Percentiles rank a stretch among this genome's conserved stretches.
Evolutionary conservation across 352 stramenopile species (phyloP).

Genomic region (Elongisporangium prolatum): DNA sequence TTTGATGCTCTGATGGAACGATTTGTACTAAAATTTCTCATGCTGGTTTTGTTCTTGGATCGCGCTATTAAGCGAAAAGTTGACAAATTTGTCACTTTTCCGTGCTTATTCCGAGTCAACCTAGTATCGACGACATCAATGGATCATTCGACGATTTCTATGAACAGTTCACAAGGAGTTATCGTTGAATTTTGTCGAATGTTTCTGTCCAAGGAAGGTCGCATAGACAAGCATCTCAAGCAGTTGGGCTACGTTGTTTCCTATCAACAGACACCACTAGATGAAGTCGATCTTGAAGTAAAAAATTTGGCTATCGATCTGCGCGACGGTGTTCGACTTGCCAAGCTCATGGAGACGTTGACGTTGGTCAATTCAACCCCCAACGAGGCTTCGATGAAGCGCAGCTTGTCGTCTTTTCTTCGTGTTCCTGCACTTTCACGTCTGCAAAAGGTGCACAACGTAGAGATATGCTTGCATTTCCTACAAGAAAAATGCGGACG

Average conservation of each 20-base stretch:
- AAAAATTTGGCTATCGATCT: slow-evolving; percentile 92
- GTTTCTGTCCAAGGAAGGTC: slow-evolving; percentile 92
- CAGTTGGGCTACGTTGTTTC: slow-evolving; percentile 82
- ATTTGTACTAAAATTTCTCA: slow-evolving; percentile 90
- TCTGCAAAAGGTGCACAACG: slow-evolving; percentile 96
- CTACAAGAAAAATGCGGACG: slow-evolving; percentile 70
- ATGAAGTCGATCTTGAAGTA: slow-evolving; percentile 94
- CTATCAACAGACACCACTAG: slow-evolving; percentile 90
- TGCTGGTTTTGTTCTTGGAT: slow-evolving; percentile 93
- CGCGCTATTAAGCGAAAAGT: slow-evolving; percentile 63
- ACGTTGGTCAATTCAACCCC: slow-evolving; percentile 18
- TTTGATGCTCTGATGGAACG: slow-evolving; percentile 83
- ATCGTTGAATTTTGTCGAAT: slow-evolving; percentile 90
- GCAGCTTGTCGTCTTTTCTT: slow-evolving; percentile 70
- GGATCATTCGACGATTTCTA: slow-evolving; percentile 13
- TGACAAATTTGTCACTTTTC: slow-evolving; percentile 78
- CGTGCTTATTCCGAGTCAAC: slow-evolving; percentile 86
- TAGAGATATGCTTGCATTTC: slow-evolving; percentile 87
- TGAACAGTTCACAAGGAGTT: slow-evolving; percentile 92
- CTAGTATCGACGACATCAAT: slow-evolving; percentile 4
- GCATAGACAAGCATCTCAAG: slow-evolving; percentile 93
- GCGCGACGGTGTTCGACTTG: slow-evolving; percentile 93
- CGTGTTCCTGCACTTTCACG: slow-evolving; percentile 93
- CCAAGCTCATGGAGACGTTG: slow-evolving; percentile 91
- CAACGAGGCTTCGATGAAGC: slow-evolving; percentile 11